Evolutionary conservation across 2,329 filamentous ascomycete species (phyloP).

Genomic region (Epichloe uncinata): DNA sequence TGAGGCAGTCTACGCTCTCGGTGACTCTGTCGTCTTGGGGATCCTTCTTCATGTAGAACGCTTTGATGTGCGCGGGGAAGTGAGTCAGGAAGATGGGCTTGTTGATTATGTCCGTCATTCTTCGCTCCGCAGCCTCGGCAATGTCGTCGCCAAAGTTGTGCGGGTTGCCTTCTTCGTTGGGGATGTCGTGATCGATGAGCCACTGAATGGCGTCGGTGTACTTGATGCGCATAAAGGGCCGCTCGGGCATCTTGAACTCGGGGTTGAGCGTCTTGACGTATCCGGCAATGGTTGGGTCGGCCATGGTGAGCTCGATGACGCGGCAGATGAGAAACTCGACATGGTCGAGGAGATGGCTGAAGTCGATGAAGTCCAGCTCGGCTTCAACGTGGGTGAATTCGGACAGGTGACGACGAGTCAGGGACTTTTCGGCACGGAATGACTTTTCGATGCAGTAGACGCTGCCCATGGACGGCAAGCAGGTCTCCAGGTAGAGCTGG

Average conservation of each 20-base stretch:
- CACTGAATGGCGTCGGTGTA: constrained; percentile 91
- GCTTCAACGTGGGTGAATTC: constrained; percentile 97
- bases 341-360: constrained; percentile 76
- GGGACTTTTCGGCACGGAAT: constrained; percentile 92
- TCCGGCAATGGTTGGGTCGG: constrained; percentile 57
- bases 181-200: constrained; percentile 80
- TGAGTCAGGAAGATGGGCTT: constrained; percentile 90
- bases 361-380: constrained; percentile 91
- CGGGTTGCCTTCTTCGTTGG: constrained; percentile 81
- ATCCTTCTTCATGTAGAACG: constrained; percentile 98
- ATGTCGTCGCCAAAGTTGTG: constrained; percentile 96
- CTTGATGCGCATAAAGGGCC: constrained; percentile 89
- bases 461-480: constrained; percentile 77
- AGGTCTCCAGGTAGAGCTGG: constrained; percentile 95
- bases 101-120: constrained; percentile 96
- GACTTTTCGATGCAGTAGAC: constrained; percentile 98
- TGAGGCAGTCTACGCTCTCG: constrained; percentile 71
- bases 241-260: constrained; percentile 64
- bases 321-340: constrained; percentile 78
- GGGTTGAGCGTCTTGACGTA: constrained; percentile 85
- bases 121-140: constrained; percentile 89
- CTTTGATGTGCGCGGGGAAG: constrained; percentile 95
- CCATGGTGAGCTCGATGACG: constrained; percentile 66
- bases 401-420: constrained; percentile 85
- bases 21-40: constrained; percentile 67